Evolutionary conservation across 768 basidiomycete genomes (phyloP), one percentile per base, ranked within the genome.

Genomic region (Boletus tylopilopsis): DNA sequence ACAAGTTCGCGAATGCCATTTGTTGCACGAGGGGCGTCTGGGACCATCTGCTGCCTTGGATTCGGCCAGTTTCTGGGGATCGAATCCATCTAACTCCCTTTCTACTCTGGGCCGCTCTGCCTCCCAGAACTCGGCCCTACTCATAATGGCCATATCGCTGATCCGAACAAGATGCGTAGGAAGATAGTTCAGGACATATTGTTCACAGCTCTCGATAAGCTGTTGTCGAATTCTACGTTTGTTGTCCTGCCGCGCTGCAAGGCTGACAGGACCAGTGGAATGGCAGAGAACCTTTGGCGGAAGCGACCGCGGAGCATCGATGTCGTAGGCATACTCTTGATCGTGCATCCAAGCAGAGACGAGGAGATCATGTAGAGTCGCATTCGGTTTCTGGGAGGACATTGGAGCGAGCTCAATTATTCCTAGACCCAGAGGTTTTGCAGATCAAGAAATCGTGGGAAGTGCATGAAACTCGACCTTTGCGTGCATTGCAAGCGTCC

Each of bases 131-230:
- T 60, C 44, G 9, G 45, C 25, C 24, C 54, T 49, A 6, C 43
- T 46, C 2, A 61, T 34, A 11, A 58, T 46, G 16, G 30, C 25
- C 59, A 49, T 64, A 8, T 61, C 59, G 21, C 40, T 34, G 27
- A 61, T 45, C 25, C 49, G 42, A 30, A 62, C 46, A 12, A 61
- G 49, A 19, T 42, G 52, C 4, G 59, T 36, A 22, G 62, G 61
- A 23, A 61, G 41, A 16, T 54, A 47, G n/a, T 61, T 64, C 24
- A 51, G 38, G 19, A 57, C 48, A 16, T 55, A 62, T 41, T 25
- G 54, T 43, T 56, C 54, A 10, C 55, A 56, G 12, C 9, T 29
- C 29, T 46, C 53, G 9, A 56, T 43, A 7, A 56, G 35, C 34
- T 42, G 53, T 11, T n/a, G 55, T 8, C 18, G 43, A 23, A 45